Conservation (phyloP, 2,329 filamentous ascomycete genomes). For the Paraconiothyrium sp. region DNA sequence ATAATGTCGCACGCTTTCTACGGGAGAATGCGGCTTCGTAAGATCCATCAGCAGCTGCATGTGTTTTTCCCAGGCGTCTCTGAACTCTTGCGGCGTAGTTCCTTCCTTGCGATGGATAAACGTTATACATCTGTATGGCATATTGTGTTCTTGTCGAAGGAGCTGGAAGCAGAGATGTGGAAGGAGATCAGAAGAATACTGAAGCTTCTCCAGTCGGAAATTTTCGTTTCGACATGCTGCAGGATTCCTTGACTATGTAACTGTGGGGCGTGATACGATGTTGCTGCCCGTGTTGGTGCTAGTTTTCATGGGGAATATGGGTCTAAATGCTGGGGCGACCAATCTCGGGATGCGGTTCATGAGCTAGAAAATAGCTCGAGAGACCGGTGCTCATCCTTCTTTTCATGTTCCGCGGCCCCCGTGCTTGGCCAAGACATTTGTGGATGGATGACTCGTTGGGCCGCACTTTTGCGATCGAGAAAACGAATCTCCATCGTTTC, state of each 20-base stretch:
- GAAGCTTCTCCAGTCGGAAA: background rate
- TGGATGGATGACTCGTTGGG: background rate
- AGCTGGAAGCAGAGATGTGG: background rate
- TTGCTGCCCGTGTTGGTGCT: background rate
- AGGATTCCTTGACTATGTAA: background rate
- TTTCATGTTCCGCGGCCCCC: background rate
- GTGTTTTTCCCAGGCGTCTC: slow-evolving; percentile 14
- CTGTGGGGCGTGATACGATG: background rate
- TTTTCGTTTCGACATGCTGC: background rate
- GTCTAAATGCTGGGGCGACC: background rate
- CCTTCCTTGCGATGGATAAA: slow-evolving; percentile 18
- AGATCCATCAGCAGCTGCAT: slow-evolving; percentile 15
- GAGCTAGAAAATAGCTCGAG: background rate
- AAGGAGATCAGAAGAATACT: background rate
- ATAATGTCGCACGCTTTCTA: slow-evolving; percentile 16
- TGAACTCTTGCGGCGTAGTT: slow-evolving; percentile 13
- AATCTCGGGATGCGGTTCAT: background rate
- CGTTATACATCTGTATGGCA: slow-evolving; percentile 6
- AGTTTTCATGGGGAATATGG: background rate
- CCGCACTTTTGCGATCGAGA: background rate
- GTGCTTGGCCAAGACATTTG: background rate
- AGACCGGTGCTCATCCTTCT: background rate
- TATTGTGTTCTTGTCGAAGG: slow-evolving; percentile 8
- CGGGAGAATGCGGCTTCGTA: slow-evolving; percentile 3
- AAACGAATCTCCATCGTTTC: background rate